Evolutionary conservation across 352 stramenopile genomes (phyloP).

Genomic region (Globisporangium abappressorium): DNA sequence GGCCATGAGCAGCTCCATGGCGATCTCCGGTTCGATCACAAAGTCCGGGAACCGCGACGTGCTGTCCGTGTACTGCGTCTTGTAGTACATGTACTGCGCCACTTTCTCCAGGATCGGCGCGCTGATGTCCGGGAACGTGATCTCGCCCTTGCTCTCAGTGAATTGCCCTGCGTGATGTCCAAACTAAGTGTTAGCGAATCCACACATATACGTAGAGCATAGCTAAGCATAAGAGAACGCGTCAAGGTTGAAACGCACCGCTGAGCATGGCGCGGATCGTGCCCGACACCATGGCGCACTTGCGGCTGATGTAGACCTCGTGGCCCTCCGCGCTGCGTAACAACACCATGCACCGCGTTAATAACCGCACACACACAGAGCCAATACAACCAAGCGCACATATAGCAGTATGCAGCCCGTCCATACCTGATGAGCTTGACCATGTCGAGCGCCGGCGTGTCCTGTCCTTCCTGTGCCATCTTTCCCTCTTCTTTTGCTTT

Average conservation of each 20-base stretch:
- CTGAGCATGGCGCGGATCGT: constrained; percentile 98
- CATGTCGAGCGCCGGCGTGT: constrained; percentile 53
- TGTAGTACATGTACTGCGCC: constrained; percentile 99
- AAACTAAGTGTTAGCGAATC: not conserved
- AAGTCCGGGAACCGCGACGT: constrained; percentile 96
- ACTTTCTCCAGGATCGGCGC: constrained; percentile 96
- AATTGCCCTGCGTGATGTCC: constrained; percentile 67
- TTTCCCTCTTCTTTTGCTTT: constrained; percentile 9
- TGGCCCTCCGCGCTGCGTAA: constrained; percentile 89
- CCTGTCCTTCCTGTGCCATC: constrained; percentile 55
- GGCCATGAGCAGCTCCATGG: constrained; percentile 96
- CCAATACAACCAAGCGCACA: constrained; percentile 7
- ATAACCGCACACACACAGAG: not conserved
- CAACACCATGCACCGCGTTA: not conserved
- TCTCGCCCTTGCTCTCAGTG: constrained; percentile 93
- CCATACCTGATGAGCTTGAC: constrained; percentile 77
- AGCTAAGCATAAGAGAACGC: constrained; percentile 17
- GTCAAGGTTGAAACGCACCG: constrained; percentile 39
- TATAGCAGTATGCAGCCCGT: not conserved
- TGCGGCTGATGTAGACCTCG: constrained; percentile 93
- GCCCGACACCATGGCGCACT: constrained; percentile 92
- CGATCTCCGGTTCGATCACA: constrained; percentile 97
- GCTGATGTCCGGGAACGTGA: constrained; percentile 97
- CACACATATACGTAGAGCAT: not conserved
- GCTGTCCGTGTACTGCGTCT: constrained; percentile 94